Evolutionary conservation across 2,329 filamentous ascomycete genomes (phyloP).

Genomic region (Phaeosphaeria sp.): DNA sequence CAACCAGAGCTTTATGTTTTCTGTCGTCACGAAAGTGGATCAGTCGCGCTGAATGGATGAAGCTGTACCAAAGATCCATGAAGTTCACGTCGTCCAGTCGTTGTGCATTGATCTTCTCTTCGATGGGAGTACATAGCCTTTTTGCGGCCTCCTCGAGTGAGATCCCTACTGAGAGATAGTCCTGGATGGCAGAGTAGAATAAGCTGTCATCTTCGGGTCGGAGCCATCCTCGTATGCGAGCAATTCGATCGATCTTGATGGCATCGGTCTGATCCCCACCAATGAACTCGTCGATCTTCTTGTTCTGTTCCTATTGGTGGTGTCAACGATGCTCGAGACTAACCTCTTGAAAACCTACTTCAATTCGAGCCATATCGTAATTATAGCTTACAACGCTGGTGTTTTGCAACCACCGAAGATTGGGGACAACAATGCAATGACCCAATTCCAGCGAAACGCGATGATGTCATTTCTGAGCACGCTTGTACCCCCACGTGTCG

Average conservation of each 20-base stretch:
- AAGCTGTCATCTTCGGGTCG: constrained; percentile 28
- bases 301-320: constrained; percentile 21
- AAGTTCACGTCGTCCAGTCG: constrained; percentile 27
- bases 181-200: constrained; percentile 30
- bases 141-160: constrained; percentile 19
- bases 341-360: not conserved
- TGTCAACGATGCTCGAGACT: constrained; percentile 2
- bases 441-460: too few relatives aligned
- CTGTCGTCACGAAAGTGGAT: constrained; percentile 20
- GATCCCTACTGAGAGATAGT: constrained; percentile 25
- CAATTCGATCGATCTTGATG: constrained; percentile 38
- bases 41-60: constrained; percentile 39
- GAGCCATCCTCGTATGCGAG: constrained; percentile 38
- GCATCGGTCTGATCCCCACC: constrained; percentile 18
- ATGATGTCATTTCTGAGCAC: constrained; percentile 3
- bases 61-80: constrained; percentile 37
- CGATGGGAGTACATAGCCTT: constrained; percentile 33
- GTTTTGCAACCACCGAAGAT: not conserved
- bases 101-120: constrained; percentile 26
- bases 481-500: constrained; percentile 2
- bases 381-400: not conserved
- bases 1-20: constrained; percentile 24
- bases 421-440: not conserved
- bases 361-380: not conserved
- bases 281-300: constrained; percentile 24